Percentiles rank a stretch among this genome's conserved stretches.
These are phyloP conservation scores for Zygosaccharomyces bisporus DNA, from an alignment of 805 yeast genomes.

Conservation along the genomic window DNA sequence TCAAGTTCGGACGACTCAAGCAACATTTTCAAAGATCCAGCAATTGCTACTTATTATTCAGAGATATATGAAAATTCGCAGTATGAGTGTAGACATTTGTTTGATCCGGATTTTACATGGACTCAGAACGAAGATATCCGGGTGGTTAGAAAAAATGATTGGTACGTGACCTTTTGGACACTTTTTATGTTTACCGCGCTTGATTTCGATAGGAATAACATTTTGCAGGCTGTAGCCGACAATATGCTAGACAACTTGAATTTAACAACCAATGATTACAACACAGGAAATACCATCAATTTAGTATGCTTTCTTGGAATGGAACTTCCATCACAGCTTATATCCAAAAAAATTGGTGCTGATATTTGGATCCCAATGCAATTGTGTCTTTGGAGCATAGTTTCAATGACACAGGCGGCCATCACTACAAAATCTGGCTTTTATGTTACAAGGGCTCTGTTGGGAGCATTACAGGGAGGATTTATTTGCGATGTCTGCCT, in stretches of 20 bases:
- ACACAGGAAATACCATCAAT: conserved; percentile 55
- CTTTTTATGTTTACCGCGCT: conserved; percentile 56
- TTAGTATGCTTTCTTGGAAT: conserved; percentile 50
- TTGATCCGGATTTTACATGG: conserved; percentile 61
- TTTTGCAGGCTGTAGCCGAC: conserved; percentile 57
- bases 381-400: conserved; percentile 52
- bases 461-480: conserved; percentile 65
- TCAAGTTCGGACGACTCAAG: conserved; percentile 6
- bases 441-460: conserved; percentile 45
- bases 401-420: conserved; percentile 50
- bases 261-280: conserved; percentile 55
- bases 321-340: conserved; percentile 63
- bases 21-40: conserved; percentile 38
- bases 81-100: conserved; percentile 52
- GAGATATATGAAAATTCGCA: conserved; percentile 44
- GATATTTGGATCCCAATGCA: conserved; percentile 61
- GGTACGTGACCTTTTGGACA: conserved; percentile 54
- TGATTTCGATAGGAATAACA: conserved; percentile 56
- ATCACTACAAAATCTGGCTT: conserved; percentile 43
- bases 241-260: conserved; percentile 48
- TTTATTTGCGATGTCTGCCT: conserved; percentile 60
- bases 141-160: conserved; percentile 50
- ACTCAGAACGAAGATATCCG: conserved; percentile 47
- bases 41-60: conserved; percentile 44
- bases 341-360: conserved; percentile 61